Percentiles rank a stretch among this genome's conserved stretches.
These are phyloP conservation scores for Suillus fuscotomentosus DNA, from an alignment of 768 basidiomycete genomes.

Conservation along the genomic window DNA sequence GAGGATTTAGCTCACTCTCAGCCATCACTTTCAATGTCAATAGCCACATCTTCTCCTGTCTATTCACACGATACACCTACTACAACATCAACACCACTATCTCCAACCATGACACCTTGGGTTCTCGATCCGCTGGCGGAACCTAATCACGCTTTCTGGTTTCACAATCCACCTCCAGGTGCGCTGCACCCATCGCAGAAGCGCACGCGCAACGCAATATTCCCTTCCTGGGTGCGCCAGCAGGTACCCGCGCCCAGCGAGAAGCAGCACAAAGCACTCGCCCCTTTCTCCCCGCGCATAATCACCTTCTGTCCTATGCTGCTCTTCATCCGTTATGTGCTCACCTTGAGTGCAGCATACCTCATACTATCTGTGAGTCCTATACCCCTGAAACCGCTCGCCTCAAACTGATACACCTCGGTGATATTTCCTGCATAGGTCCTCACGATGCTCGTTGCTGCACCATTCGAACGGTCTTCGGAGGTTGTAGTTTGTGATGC, in stretches of 20 bases:
- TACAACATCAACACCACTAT: neutral
- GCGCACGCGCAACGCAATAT: neutral
- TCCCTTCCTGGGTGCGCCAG: neutral
- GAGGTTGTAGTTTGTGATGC: neutral
- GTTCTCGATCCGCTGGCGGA: neutral
- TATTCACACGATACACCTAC: neutral
- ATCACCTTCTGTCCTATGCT: slow-evolving; percentile 1
- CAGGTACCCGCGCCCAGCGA: neutral
- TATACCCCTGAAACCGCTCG: neutral
- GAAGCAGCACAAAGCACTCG: neutral
- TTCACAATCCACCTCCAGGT: neutral
- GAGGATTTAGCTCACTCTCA: neutral
- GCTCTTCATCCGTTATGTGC: neutral
- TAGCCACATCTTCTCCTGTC: neutral
- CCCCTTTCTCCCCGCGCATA: neutral
- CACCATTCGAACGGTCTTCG: neutral
- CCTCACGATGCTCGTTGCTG: neutral
- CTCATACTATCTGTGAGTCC: neutral
- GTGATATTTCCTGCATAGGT: neutral
- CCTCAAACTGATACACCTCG: neutral
- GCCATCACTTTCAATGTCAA: neutral
- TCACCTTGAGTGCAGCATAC: slow-evolving; percentile 1
- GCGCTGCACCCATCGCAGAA: neutral
- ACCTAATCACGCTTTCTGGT: neutral
- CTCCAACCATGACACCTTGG: neutral